Conservation (phyloP, 2,329 filamentous ascomycete species). For the Colletotrichum destructivum region DNA sequence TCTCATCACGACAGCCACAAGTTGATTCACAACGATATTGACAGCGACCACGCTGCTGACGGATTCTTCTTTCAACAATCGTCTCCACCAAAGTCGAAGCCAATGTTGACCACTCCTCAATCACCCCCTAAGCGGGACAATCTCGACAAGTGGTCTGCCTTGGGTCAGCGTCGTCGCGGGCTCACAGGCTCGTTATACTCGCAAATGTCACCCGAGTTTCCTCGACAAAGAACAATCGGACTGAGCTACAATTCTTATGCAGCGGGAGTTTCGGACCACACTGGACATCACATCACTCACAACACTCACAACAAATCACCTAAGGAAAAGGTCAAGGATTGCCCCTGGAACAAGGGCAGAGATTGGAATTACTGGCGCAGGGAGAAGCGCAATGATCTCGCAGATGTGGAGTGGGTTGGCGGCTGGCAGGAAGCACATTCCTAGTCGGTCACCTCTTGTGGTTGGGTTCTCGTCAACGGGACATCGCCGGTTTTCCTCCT, state of each 20-base stretch:
- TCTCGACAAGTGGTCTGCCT: slow-evolving; percentile 89
- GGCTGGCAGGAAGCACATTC: slow-evolving; percentile 79
- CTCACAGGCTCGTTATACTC: slow-evolving; percentile 67
- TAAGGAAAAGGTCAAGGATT: slow-evolving; percentile 66
- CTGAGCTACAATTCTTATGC: slow-evolving; percentile 65
- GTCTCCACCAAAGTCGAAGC: slow-evolving; percentile 52
- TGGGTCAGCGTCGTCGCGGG: slow-evolving; percentile 87
- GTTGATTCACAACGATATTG: slow-evolving; percentile 62
- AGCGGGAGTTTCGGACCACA: slow-evolving; percentile 64
- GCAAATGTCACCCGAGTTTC: slow-evolving; percentile 64
- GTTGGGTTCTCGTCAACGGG: slow-evolving; percentile 61
- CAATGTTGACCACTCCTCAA: slow-evolving; percentile 59
- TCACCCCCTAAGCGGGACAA: slow-evolving; percentile 75
- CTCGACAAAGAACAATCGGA: slow-evolving; percentile 64
- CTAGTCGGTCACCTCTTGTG: slow-evolving; percentile 70
- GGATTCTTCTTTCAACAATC: slow-evolving; percentile 83
- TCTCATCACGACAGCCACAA: slow-evolving; percentile 51
- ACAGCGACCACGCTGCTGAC: slow-evolving; percentile 77
- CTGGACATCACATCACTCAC: slow-evolving; percentile 55
- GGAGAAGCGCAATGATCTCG: slow-evolving; percentile 76
- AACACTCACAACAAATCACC: slow-evolving; percentile 57
- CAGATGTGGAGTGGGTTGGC: slow-evolving; percentile 94
- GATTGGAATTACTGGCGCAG: slow-evolving; percentile 74
- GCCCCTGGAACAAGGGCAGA: slow-evolving; percentile 71
- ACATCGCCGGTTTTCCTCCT: slow-evolving; percentile 1